Base-by-base conservation (phyloP, 306 rosid genomes). In the Fragaria iinumae region DNA sequence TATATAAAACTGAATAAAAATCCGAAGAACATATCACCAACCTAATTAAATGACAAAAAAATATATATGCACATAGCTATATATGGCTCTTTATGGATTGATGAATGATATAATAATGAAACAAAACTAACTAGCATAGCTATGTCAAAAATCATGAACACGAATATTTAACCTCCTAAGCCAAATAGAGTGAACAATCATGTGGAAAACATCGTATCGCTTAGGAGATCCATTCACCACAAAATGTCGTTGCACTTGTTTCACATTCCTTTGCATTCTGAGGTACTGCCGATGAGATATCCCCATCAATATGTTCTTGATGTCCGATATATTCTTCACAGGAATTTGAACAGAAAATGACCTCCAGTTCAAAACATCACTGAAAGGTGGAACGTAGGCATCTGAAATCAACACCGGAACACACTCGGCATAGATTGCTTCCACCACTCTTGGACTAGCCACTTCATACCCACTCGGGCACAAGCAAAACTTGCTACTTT, bases 391-490 rank as follows among this genome's bases (percentile, higher is more conserved):
- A 21, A 84, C 81, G 60, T 85, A 89, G 70, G 79, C 32, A 64
- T 86, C 86, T 7, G 91, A 87, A 50, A 87, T 89, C 78, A 89
- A 18, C 21, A 89, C 90, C 2, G 90, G 93, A 8, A 89, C 90
- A 48, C 90, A 89, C 75, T 82, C 91, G 12, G 93, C 82, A 69
- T 85, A 86, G 32, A 89, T 82, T 17, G 91, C 87, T 76, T 89
- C 91, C 70, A 77, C 87, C 39, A 89, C 69, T 84, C 87, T 84
- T 3, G 88, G 91, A 64, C 93, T 89, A 41, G 89, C 89, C 18
- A 89, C 87, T 75, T 89, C 93, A 57, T 84, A 86, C 34, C 90
- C 90, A 70, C 86, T 89, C 5, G 88, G 91, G 68, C 90, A 87
- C 4, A 87, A 76, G 80, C 91, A 89, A 65, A 89, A 89, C 80